Evolutionary conservation across 768 basidiomycete genomes (phyloP).

Genomic region (Leccinellum rugosiceps): DNA sequence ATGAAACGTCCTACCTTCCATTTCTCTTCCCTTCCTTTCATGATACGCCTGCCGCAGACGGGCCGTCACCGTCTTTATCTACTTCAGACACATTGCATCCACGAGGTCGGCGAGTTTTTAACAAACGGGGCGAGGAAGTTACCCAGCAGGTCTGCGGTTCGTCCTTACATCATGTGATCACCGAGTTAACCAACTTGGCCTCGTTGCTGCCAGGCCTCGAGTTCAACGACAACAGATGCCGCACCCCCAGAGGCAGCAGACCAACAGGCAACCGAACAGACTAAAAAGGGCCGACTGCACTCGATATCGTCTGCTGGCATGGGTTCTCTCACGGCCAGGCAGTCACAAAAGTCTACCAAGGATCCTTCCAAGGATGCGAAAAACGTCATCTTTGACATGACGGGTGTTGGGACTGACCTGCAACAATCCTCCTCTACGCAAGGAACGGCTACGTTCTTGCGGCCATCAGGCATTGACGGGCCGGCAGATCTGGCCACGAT

Average conservation of each 20-base stretch:
- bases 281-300: conserved; percentile 15
- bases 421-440: conserved; percentile 28
- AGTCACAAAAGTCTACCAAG: conserved; percentile 15
- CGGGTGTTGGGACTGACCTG: conserved; percentile 50
- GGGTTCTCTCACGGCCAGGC: conserved; percentile 7
- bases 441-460: conserved; percentile 13
- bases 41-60: conserved; percentile 22
- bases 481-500: conserved; percentile 13
- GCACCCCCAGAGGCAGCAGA: conserved; percentile 4
- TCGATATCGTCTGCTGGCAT: conserved; percentile 23
- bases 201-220: conserved; percentile 19
- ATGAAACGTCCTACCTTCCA: conserved; percentile 65
- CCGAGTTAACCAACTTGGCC: conserved; percentile 13
- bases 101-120: conserved; percentile 53
- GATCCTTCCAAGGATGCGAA: conserved; percentile 39
- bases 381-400: conserved; percentile 44
- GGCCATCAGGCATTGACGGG: conserved; percentile 21
- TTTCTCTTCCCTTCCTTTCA: conserved; percentile 51
- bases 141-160: conserved; percentile 23
- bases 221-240: conserved; percentile 3
- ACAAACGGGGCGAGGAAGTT: conserved; percentile 48
- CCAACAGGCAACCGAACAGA: conserved; percentile 24
- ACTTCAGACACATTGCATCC: conserved; percentile 24
- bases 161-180: conserved; percentile 18
- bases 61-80: conserved; percentile 20